phyloP scores from a whole-genome alignment of 148 eudicot genomes.

The Cornus florida region DNA sequence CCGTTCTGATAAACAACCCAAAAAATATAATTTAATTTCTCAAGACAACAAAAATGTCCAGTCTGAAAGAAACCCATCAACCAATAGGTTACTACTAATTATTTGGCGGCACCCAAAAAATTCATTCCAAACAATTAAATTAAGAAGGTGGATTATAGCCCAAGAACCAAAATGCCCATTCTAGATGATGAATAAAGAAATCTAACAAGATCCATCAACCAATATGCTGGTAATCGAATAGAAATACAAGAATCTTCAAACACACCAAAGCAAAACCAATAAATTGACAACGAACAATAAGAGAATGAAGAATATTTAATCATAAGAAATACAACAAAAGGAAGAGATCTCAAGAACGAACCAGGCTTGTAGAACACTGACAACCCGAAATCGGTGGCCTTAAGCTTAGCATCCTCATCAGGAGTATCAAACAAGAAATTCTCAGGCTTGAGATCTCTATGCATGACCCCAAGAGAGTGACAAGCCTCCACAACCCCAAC shows the following conservation, averaged over 20 bases:
- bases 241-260: background rate
- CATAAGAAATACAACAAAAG: background rate
- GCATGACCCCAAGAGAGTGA: constrained; percentile 84
- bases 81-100: background rate
- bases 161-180: background rate
- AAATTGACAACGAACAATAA: background rate
- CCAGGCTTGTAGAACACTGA: constrained; percentile 81
- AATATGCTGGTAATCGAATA: constrained; percentile 6
- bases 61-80: background rate
- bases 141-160: background rate
- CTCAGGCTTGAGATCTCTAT: constrained; percentile 81
- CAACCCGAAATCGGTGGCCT: constrained; percentile 75
- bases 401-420: constrained; percentile 64
- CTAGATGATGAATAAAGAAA: background rate
- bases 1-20: background rate
- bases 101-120: background rate
- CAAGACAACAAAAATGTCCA: background rate
- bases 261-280: background rate
- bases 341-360: constrained; percentile 25
- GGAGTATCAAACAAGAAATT: constrained; percentile 64
- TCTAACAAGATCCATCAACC: background rate
- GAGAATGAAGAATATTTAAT: background rate
- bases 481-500: constrained; percentile 78
- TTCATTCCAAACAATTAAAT: background rate
- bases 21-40: too few relatives aligned